phyloP scores from a whole-genome alignment of 805 yeast genomes.

The Priceomyces melissophilus region DNA sequence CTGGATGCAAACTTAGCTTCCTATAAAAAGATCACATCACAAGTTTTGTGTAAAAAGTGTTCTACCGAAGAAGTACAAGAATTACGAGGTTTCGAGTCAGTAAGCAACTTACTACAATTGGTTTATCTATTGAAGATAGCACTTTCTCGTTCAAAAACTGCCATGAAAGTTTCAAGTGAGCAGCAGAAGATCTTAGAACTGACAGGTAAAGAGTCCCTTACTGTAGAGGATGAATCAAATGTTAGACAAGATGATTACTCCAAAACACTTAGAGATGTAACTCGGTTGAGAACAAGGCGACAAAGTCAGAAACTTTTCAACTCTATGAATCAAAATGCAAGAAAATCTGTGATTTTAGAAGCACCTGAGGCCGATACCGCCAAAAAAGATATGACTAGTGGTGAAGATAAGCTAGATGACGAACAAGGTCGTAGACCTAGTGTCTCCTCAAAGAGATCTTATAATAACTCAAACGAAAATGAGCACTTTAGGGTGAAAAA shows the following conservation, averaged over 20 bases:
- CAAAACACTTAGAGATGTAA: slow-evolving; percentile 70
- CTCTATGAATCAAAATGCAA: slow-evolving; percentile 55
- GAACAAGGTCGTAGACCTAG: slow-evolving; percentile 14
- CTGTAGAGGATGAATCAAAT: slow-evolving; percentile 1
- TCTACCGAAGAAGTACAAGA: slow-evolving; percentile 47
- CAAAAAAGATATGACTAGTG: slow-evolving; percentile 20
- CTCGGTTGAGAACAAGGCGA: slow-evolving; percentile 69
- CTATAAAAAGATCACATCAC: slow-evolving; percentile 31
- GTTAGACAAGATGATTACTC: slow-evolving; percentile 51
- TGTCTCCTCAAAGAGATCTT: slow-evolving; percentile 26
- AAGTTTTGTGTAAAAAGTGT: slow-evolving; percentile 62
- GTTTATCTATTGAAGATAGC: slow-evolving; percentile 80
- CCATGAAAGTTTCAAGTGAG: slow-evolving; percentile 37
- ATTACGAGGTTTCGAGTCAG: slow-evolving; percentile 52
- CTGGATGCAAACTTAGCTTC: slow-evolving; percentile 45
- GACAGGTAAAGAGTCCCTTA: not conserved
- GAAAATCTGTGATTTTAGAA: slow-evolving; percentile 64
- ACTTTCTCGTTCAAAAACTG: slow-evolving; percentile 64
- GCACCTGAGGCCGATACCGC: slow-evolving; percentile 53
- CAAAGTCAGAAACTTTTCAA: slow-evolving; percentile 57
- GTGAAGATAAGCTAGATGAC: slow-evolving; percentile 6
- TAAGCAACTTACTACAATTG: slow-evolving; percentile 71
- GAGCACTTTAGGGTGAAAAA: slow-evolving; percentile 22
- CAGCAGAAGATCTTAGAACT: not conserved
- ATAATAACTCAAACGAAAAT: slow-evolving; percentile 20